Evolutionary conservation across 352 stramenopile genomes (phyloP), one percentile per base, ranked within the genome.

Genomic region (Pythium scleroteichum): DNA sequence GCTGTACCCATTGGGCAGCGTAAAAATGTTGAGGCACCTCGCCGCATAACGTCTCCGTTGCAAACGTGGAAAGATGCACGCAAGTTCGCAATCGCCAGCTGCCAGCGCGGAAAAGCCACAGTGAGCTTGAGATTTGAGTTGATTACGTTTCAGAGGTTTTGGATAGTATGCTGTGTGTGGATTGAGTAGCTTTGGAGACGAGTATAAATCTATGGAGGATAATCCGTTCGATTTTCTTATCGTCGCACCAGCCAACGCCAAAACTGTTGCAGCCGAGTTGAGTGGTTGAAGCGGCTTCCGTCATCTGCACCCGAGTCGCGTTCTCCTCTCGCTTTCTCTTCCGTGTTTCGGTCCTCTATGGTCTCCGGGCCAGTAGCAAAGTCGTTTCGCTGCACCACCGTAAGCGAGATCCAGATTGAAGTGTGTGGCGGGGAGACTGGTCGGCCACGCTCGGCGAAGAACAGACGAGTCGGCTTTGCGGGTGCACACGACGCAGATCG

Each of bases 71-170:
- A 62, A 48, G 45, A 46, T 68, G 52, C 60, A 58, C 27, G 53
- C 60, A 51, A 60, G 52, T 68, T 68, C 60, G 48, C 45, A 44
- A 27, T 38, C 60, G 52, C 52, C 60, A 68, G 52, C 44, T 58
- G 60, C 38, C 14, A 20, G 5, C 17, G 24, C 35, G 46, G 60
- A 62, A 62, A 51, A 20, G 42, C 22, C 59, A 60, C 29, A 5
- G 5, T 5, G 29, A 10, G 29, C 29, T n/a, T n/a, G n/a, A n/a
- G n/a, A n/a, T n/a, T n/a, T n/a, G n/a, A n/a, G n/a, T n/a, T n/a
- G n/a, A n/a, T n/a, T n/a, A n/a, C n/a, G n/a, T n/a, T n/a, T n/a
- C n/a, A n/a, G n/a, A n/a, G n/a, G n/a, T n/a, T n/a, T n/a, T n/a
- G n/a, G n/a, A n/a, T n/a, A n/a, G n/a, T n/a, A n/a, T n/a, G n/a